Evolutionary conservation across 306 rosid genomes (phyloP).

Genomic region (Abrus pulchellus): DNA sequence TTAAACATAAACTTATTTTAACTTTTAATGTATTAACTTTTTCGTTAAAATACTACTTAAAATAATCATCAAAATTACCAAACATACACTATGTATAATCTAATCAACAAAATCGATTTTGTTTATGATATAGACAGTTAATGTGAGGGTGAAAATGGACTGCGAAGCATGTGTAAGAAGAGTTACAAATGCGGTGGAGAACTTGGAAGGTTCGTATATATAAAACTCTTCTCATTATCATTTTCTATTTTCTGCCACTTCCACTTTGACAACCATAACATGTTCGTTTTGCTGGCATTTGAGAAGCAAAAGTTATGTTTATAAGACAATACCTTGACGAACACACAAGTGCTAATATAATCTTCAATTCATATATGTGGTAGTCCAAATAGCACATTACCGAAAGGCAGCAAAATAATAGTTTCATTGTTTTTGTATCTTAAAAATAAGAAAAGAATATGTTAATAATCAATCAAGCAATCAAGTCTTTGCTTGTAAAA

Average conservation of each 20-base stretch:
- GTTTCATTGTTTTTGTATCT: background rate
- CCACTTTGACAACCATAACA: background rate
- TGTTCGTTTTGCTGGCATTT: background rate
- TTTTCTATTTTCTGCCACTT: background rate
- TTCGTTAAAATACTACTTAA: too few relatives aligned
- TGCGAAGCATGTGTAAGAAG: constrained; percentile 86
- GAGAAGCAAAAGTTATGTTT: background rate
- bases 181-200: constrained; percentile 62
- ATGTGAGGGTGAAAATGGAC: constrained; percentile 86
- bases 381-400: background rate
- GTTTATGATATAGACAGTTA: constrained; percentile 66
- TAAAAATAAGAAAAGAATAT: background rate
- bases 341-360: background rate
- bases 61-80: too few relatives aligned
- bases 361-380: background rate
- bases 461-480: background rate
- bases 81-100: background rate
- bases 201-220: constrained; percentile 66
- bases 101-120: background rate
- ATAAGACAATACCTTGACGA: too few relatives aligned
- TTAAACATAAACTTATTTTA: background rate
- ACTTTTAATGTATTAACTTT: too few relatives aligned
- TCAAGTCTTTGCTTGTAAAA: background rate
- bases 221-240: constrained; percentile 3
- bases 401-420: background rate